Percentiles rank a stretch among this genome's conserved stretches.
phyloP scores from a whole-genome alignment of 2,329 filamentous ascomycete genomes.

The Rugonectria rugulosa region DNA sequence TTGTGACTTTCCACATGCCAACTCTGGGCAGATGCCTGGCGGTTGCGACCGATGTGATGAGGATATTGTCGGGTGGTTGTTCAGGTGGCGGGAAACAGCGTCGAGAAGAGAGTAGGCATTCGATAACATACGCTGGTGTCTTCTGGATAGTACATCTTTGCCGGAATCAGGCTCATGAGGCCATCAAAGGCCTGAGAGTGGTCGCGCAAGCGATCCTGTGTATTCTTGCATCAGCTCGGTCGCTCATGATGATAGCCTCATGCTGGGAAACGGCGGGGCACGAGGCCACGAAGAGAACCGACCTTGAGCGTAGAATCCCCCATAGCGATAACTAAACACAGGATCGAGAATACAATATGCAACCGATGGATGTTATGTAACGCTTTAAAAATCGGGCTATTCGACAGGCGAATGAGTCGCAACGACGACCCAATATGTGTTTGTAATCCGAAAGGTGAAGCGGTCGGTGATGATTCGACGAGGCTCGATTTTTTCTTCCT shows the following conservation, averaged over 20 bases:
- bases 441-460: conserved; percentile 19
- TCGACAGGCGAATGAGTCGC: too few species aligned
- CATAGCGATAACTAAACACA: conserved; percentile 47
- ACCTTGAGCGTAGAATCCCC: conserved; percentile 57
- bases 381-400: too few species aligned
- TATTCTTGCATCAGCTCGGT: conserved; percentile 29
- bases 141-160: conserved; percentile 89
- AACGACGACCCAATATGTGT: neutral
- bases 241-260: conserved; percentile 17
- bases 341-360: neutral
- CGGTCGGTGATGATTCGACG: conserved; percentile 27
- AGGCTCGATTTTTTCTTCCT: conserved; percentile 21
- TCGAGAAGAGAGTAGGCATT: conserved; percentile 10
- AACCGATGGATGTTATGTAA: neutral
- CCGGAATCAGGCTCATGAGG: conserved; percentile 85
- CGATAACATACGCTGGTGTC: conserved; percentile 76
- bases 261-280: conserved; percentile 37
- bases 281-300: conserved; percentile 41
- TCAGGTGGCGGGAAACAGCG: conserved; percentile 11
- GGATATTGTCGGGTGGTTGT: neutral
- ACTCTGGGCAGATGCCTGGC: neutral
- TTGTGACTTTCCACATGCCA: neutral
- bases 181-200: conserved; percentile 83
- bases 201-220: conserved; percentile 63
- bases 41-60: neutral